Percentiles rank a stretch among this genome's conserved stretches.
Conservation (phyloP, 176 grass and related monocot species). For the bread wheat (Triticum aestivum) region IWGSC_CS_RefSeq_v2.1 NC_057801.1:627095648-627096147, state of each 20-base stretch:
- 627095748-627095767: neutral
- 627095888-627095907: neutral
- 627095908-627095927: neutral
- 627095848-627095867: neutral
- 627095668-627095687: neutral
- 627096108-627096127: no score
- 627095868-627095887: neutral
- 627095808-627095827: neutral
- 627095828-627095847: neutral
- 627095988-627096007: neutral
- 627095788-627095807: constrained; percentile 20
- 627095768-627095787: constrained; percentile 24
- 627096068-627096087: no score
- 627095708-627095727: neutral
- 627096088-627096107: no score
- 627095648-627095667: neutral
- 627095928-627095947: neutral
- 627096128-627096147: no score
- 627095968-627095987: neutral
- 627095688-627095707: neutral
- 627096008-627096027: neutral
- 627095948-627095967: neutral
- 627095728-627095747: neutral
- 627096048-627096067: neutral
- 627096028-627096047: neutral